Conservation (phyloP, 2,329 filamentous ascomycete species). For the Colletotrichum gigasporum region DNA sequence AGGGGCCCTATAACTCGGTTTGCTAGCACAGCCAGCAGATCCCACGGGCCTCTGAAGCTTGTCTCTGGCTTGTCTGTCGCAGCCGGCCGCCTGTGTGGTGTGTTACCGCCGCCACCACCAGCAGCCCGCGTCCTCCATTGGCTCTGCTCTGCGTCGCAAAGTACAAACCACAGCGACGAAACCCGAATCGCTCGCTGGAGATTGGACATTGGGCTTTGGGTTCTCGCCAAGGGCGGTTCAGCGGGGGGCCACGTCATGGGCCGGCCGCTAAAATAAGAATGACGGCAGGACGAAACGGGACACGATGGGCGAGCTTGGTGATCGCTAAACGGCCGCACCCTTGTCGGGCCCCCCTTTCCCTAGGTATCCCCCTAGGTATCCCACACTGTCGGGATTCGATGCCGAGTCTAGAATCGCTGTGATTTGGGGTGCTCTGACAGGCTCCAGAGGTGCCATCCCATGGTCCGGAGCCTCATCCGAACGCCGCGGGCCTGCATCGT, state of each 20-base stretch:
- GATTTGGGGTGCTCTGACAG: background rate
- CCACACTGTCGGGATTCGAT: background rate
- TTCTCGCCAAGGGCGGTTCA: slow-evolving; percentile 3
- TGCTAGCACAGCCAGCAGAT: too few species aligned
- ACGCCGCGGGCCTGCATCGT: background rate
- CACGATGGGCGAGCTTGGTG: background rate
- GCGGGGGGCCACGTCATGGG: slow-evolving; percentile 14
- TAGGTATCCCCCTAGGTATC: background rate
- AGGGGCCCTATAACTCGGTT: too few species aligned
- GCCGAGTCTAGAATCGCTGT: slow-evolving; percentile 3
- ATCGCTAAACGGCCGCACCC: too few species aligned
- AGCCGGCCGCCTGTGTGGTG: too few species aligned
- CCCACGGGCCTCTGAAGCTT: too few species aligned
- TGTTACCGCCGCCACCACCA: too few species aligned
- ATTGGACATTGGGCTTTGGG: background rate
- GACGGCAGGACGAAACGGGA: background rate
- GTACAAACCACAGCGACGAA: too few species aligned
- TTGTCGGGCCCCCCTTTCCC: slow-evolving; percentile 1
- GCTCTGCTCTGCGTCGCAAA: too few species aligned
- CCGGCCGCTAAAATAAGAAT: slow-evolving; percentile 10
- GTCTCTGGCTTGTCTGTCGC: too few species aligned
- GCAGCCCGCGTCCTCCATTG: too few species aligned
- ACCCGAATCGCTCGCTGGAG: too few species aligned
- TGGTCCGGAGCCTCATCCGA: background rate
- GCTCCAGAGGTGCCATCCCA: too few species aligned